A percentile compares a stretch with the other conserved stretches of the same genome.
These are phyloP conservation scores for Lepidium africanum DNA, from an alignment of 345 rosid species.

Conservation along the genomic window DNA sequence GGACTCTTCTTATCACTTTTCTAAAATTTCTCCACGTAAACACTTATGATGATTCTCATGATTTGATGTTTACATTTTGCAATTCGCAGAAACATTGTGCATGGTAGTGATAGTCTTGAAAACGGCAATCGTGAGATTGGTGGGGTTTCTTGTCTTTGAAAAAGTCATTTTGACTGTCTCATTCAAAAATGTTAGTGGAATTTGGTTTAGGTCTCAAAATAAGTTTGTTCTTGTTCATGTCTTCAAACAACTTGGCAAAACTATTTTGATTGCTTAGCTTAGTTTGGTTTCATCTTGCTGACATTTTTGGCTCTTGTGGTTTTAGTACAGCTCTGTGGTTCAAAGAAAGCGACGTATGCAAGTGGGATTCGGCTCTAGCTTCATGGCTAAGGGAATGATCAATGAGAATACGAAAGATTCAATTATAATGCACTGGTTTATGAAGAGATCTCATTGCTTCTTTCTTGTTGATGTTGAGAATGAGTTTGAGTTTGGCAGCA, in stretches of 20 bases:
- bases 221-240: too few relatives aligned
- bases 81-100: slow-evolving; percentile 75
- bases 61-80: slow-evolving; percentile 3
- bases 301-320: background rate
- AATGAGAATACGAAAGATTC: background rate
- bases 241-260: too few relatives aligned
- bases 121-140: slow-evolving; percentile 93
- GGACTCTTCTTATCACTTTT: background rate
- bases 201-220: background rate
- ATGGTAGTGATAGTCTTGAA: slow-evolving; percentile 97
- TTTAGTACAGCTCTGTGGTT: slow-evolving; percentile 69
- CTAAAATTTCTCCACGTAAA: background rate
- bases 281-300: background rate
- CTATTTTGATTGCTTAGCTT: too few relatives aligned
- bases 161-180: background rate
- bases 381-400: slow-evolving; percentile 68
- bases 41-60: background rate
- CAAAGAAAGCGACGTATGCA: slow-evolving; percentile 73
- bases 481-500: slow-evolving; percentile 15
- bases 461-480: background rate
- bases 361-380: slow-evolving; percentile 77
- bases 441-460: too few relatives aligned
- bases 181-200: background rate
- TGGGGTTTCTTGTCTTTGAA: slow-evolving; percentile 19
- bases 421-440: background rate